These are phyloP conservation scores for Epicoccum sorghinum DNA, from an alignment of 2,329 filamentous ascomycete genomes.

Conservation along the genomic window DNA sequence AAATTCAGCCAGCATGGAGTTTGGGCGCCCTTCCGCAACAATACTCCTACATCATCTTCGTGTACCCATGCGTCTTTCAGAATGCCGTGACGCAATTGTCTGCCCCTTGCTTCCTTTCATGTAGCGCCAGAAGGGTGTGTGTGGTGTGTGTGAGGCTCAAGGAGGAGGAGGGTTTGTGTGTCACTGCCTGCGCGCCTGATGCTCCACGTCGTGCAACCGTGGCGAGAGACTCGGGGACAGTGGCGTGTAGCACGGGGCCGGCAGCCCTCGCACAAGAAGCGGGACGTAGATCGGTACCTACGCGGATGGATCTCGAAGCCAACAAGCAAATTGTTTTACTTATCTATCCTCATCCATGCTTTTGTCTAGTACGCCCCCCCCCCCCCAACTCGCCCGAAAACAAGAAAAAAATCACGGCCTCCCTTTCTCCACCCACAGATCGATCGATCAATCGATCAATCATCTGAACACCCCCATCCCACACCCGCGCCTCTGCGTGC, in stretches of 20 bases:
- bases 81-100: not conserved
- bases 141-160: no score
- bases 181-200: no score
- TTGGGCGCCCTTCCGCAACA: not conserved
- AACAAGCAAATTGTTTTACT: no score
- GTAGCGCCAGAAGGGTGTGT: no score
- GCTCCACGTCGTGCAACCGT: not conserved
- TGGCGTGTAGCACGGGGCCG: not conserved
- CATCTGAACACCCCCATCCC: not conserved
- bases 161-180: no score
- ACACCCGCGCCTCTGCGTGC: not conserved
- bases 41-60: not conserved
- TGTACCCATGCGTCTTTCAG: not conserved
- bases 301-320: no score
- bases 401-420: no score
- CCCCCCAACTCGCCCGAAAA: no score
- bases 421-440: no score
- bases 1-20: constrained; percentile 12
- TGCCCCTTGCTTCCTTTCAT: not conserved
- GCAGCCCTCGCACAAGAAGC: not conserved
- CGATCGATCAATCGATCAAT: no score
- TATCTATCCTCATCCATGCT: no score
- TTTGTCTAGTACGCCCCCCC: no score
- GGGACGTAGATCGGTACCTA: not conserved
- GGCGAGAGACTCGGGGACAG: not conserved